Percentiles rank a stretch among this genome's conserved stretches.
Evolutionary conservation across 345 rosid species (phyloP).

Genomic region (Ceriops decandra): DNA sequence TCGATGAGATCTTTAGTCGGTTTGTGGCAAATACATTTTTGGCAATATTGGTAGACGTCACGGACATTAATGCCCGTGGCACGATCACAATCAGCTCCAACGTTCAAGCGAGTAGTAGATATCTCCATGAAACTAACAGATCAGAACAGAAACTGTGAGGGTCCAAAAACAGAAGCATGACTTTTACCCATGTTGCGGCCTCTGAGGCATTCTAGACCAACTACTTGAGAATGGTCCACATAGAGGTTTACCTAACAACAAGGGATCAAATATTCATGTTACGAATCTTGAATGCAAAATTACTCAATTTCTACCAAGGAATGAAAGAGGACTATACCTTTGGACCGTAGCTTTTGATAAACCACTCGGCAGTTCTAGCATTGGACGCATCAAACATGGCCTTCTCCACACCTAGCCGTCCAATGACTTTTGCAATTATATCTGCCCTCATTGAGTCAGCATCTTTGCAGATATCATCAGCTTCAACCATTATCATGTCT

Average conservation of each 20-base stretch:
- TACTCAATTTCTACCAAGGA: background rate
- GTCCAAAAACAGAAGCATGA: conserved; percentile 47
- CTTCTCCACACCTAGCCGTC: conserved; percentile 83
- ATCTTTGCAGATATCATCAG: conserved; percentile 77
- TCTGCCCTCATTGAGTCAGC: conserved; percentile 67
- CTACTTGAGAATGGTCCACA: conserved; percentile 85
- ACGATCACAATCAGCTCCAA: background rate
- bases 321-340: conserved; percentile 38
- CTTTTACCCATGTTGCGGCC: conserved; percentile 60
- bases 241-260: conserved; percentile 78
- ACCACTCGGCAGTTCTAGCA: conserved; percentile 74
- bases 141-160: conserved; percentile 47
- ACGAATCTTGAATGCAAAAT: background rate
- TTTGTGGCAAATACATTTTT: too few species aligned
- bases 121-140: background rate
- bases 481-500: conserved; percentile 89
- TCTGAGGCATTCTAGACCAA: conserved; percentile 79
- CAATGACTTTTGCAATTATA: conserved; percentile 70
- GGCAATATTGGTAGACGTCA: too few species aligned
- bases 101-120: background rate
- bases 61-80: too few species aligned
- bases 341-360: conserved; percentile 72
- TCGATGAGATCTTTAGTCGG: too few species aligned
- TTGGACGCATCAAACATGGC: conserved; percentile 92
- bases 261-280: background rate